phyloP scores from a whole-genome alignment of 1,284 basidiomycete species.

The Ustilago curta region DNA sequence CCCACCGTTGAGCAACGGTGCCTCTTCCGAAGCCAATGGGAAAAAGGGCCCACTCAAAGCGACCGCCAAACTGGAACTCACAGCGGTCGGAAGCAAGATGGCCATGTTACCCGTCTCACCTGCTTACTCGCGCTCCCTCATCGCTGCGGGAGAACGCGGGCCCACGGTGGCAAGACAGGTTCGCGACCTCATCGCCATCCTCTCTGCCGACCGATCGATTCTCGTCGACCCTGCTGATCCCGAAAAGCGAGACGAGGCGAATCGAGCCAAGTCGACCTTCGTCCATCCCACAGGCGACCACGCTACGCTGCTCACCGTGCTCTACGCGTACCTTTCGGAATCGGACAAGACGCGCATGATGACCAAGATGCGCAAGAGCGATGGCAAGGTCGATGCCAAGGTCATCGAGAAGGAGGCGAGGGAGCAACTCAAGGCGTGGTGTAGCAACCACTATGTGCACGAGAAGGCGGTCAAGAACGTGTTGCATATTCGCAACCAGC shows the following conservation, averaged over 20 bases:
- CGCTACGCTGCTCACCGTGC: constrained; percentile 61
- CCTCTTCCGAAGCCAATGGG: not conserved
- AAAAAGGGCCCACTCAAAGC: constrained; percentile 13
- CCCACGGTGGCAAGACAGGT: constrained; percentile 53
- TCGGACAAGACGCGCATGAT: constrained; percentile 23
- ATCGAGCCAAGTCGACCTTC: constrained; percentile 69
- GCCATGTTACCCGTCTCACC: constrained; percentile 64
- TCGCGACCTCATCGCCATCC: constrained; percentile 65
- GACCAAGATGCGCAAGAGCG: constrained; percentile 7
- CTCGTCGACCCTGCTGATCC: constrained; percentile 55
- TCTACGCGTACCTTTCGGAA: constrained; percentile 65
- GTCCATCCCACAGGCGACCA: constrained; percentile 62
- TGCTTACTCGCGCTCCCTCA: constrained; percentile 57
- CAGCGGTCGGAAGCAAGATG: constrained; percentile 59
- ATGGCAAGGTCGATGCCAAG: constrained; percentile 18
- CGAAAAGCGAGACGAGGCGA: constrained; percentile 59
- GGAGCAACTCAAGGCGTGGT: constrained; percentile 71
- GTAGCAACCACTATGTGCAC: constrained; percentile 59
- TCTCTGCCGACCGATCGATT: constrained; percentile 58
- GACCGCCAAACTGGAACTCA: constrained; percentile 41
- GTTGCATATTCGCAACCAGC: constrained; percentile 60
- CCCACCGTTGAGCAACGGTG: constrained; percentile 6
- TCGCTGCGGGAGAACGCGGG: constrained; percentile 58
- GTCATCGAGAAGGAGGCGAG: constrained; percentile 25
- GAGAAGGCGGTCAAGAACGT: constrained; percentile 61